phyloP scores from a whole-genome alignment of 2,329 filamentous ascomycete genomes.

The Colletotrichum euphorbiae region DNA sequence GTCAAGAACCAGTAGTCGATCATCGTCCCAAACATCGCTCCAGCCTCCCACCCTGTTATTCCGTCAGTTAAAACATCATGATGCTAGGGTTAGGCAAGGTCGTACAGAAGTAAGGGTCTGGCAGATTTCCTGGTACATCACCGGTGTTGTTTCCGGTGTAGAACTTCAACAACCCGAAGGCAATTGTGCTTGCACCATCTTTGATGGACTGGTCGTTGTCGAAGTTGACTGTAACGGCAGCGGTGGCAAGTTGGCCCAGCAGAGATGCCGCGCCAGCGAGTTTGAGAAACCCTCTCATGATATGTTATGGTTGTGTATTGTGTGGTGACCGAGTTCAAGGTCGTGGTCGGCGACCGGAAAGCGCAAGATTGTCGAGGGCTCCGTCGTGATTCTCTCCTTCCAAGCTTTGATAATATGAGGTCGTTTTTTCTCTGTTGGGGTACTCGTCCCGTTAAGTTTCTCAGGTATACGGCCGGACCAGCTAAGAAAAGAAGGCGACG shows the following conservation, averaged over 20 bases:
- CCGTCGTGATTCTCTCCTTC: neutral
- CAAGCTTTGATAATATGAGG: neutral
- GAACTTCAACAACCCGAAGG: slow-evolving; percentile 52
- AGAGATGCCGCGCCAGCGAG: slow-evolving; percentile 32
- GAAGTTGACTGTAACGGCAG: slow-evolving; percentile 31
- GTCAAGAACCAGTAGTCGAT: slow-evolving; percentile 80
- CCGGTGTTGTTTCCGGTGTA: slow-evolving; percentile 69
- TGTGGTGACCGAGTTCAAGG: neutral
- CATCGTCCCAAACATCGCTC: slow-evolving; percentile 76
- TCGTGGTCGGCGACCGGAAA: neutral
- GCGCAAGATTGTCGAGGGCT: neutral
- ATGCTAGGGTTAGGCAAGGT: slow-evolving; percentile 59
- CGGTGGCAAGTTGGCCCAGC: slow-evolving; percentile 25
- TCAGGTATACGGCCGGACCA: slow-evolving; percentile 1
- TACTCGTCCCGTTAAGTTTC: neutral
- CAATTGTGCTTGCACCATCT: slow-evolving; percentile 51
- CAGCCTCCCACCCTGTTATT: slow-evolving; percentile 75
- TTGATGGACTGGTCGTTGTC: slow-evolving; percentile 50
- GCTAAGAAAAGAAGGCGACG: slow-evolving; percentile 9
- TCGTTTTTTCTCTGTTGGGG: neutral
- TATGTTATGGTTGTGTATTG: neutral
- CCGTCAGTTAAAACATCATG: slow-evolving; percentile 50
- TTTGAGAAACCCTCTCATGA: slow-evolving; percentile 29
- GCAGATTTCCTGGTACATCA: slow-evolving; percentile 68
- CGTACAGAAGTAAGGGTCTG: slow-evolving; percentile 73